Conservation (phyloP, 495 filamentous ascomycete genomes). For the Penicillium silybi region DNA sequence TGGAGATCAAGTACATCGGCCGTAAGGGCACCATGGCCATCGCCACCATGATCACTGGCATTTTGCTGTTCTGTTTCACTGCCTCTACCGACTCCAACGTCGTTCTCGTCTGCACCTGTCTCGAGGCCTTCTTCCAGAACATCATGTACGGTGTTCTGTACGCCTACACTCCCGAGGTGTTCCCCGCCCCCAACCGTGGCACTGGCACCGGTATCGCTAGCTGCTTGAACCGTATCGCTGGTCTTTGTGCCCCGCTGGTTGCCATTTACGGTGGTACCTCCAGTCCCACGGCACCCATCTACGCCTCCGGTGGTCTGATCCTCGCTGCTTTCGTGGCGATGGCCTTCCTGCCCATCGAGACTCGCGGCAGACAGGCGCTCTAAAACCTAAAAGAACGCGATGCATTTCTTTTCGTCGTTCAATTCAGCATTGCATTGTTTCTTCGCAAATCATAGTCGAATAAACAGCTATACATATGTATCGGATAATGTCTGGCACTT, state of each 20-base stretch:
- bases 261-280: conserved; percentile 44
- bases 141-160: conserved; percentile 63
- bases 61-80: conserved; percentile 60
- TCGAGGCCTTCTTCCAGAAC: conserved; percentile 60
- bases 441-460: neutral
- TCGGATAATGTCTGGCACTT: too few species aligned
- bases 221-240: conserved; percentile 54
- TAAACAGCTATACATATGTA: neutral
- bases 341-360: conserved; percentile 52
- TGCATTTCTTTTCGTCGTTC: neutral
- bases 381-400: conserved; percentile 10
- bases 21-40: conserved; percentile 57
- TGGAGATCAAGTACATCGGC: conserved; percentile 56
- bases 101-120: conserved; percentile 49
- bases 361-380: conserved; percentile 46
- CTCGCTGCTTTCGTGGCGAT: conserved; percentile 50
- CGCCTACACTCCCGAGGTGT: conserved; percentile 59
- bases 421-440: neutral
- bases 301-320: conserved; percentile 49
- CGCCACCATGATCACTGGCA: conserved; percentile 49
- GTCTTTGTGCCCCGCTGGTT: conserved; percentile 56
- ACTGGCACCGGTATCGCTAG: conserved; percentile 56
- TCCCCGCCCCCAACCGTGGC: conserved; percentile 55
- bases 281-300: conserved; percentile 48
- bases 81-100: conserved; percentile 41